Evolutionary conservation across 2,329 filamentous ascomycete species (phyloP).

Genomic region (Aureobasidium subglaciale): DNA sequence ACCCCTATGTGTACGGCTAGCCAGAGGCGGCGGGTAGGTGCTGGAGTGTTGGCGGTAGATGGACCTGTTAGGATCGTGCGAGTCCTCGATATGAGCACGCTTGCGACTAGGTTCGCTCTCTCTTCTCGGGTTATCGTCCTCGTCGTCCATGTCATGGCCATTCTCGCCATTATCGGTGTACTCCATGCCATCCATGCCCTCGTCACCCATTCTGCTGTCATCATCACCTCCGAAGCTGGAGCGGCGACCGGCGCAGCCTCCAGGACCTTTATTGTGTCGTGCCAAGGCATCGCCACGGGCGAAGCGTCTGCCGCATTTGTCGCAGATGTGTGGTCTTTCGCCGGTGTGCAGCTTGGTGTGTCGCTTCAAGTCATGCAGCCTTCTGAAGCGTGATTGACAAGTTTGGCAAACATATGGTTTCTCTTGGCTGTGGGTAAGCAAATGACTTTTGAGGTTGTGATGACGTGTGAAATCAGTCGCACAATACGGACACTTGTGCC

Average conservation of each 20-base stretch:
- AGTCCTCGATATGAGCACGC: constrained; percentile 58
- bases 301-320: constrained; percentile 90
- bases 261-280: constrained; percentile 89
- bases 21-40: constrained; percentile 73
- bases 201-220: constrained; percentile 48
- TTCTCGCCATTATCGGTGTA: constrained; percentile 52
- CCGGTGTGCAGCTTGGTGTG: constrained; percentile 96
- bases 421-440: constrained; percentile 95
- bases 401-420: constrained; percentile 92
- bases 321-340: constrained; percentile 89
- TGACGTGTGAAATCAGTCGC: constrained; percentile 94
- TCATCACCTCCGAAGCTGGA: constrained; percentile 80
- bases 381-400: constrained; percentile 87
- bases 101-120: constrained; percentile 70
- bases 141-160: constrained; percentile 53
- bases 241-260: constrained; percentile 85
- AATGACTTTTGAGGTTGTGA: constrained; percentile 94
- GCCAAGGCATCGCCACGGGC: constrained; percentile 91
- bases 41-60: constrained; percentile 60
- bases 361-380: constrained; percentile 89
- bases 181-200: constrained; percentile 57
- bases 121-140: constrained; percentile 44
- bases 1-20: constrained; percentile 25
- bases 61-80: constrained; percentile 45
- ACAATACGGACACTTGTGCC: constrained; percentile 95